These are phyloP conservation scores for Yamadazyma conglobata DNA, from an alignment of 1,139 yeast species.

Conservation along the genomic window DNA sequence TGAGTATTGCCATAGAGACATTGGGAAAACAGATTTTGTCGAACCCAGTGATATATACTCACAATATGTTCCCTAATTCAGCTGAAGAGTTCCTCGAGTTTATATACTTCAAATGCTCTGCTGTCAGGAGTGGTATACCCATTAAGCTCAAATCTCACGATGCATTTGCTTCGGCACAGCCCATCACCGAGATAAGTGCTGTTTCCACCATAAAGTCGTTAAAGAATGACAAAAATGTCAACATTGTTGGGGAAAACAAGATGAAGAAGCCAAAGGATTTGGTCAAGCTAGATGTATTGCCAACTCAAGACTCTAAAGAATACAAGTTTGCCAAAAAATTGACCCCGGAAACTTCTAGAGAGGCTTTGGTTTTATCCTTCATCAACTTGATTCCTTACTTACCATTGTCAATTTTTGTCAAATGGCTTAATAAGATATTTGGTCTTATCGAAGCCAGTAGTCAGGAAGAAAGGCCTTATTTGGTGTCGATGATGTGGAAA, in stretches of 20 bases:
- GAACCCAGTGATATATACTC: slow-evolving; percentile 29
- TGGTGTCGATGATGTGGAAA: slow-evolving; percentile 35
- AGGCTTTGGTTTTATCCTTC: slow-evolving; percentile 48
- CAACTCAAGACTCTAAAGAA: slow-evolving; percentile 15
- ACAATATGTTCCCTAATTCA: slow-evolving; percentile 21
- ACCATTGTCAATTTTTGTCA: slow-evolving; percentile 38
- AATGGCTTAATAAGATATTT: slow-evolving; percentile 51
- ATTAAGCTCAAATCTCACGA: slow-evolving; percentile 17
- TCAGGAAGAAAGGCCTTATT: slow-evolving; percentile 27
- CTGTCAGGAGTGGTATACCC: slow-evolving; percentile 28
- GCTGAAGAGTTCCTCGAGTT: slow-evolving; percentile 40
- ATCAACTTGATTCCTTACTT: slow-evolving; percentile 55
- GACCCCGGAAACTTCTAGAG: slow-evolving; percentile 44
- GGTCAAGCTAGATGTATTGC: slow-evolving; percentile 20
- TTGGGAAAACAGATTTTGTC: slow-evolving; percentile 52
- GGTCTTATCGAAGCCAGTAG: slow-evolving; percentile 38
- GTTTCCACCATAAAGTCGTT: slow-evolving; percentile 33
- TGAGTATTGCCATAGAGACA: slow-evolving; percentile 56
- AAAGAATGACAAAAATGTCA: slow-evolving; percentile 21
- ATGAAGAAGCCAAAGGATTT: slow-evolving; percentile 32
- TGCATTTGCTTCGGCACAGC: slow-evolving; percentile 36
- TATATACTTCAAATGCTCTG: slow-evolving; percentile 36
- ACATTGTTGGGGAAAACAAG: slow-evolving; percentile 31
- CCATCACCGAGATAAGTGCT: slow-evolving; percentile 35
- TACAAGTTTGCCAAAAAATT: slow-evolving; percentile 24